phyloP scores from a whole-genome alignment of 1,284 basidiomycete species.

The Sporisorium graminicola region DNA sequence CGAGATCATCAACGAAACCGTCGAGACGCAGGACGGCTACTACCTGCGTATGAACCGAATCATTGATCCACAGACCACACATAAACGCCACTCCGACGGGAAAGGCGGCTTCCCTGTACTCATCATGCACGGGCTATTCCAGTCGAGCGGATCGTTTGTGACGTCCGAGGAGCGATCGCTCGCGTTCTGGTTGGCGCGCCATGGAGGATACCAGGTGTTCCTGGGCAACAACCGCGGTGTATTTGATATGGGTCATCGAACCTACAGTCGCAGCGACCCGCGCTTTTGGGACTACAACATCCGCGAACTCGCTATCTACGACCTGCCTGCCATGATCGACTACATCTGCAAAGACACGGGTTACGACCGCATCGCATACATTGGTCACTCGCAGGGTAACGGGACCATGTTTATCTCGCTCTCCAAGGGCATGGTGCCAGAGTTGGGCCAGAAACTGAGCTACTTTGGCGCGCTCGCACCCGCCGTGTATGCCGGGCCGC shows the following conservation, averaged over 20 bases:
- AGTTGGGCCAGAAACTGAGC: conserved; percentile 74
- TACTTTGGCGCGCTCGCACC: conserved; percentile 76
- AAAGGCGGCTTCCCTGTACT: conserved; percentile 75
- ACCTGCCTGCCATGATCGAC: conserved; percentile 76
- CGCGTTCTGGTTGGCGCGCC: conserved; percentile 76
- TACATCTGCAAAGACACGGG: conserved; percentile 75
- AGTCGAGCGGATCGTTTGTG: conserved; percentile 76
- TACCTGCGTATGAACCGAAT: conserved; percentile 74
- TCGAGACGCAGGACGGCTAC: conserved; percentile 76
- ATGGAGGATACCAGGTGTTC: conserved; percentile 76
- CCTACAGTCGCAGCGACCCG: conserved; percentile 73
- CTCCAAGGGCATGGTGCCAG: conserved; percentile 75
- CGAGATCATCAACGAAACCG: conserved; percentile 75
- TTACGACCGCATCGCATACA: conserved; percentile 74
- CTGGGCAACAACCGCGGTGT: conserved; percentile 76
- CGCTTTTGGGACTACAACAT: conserved; percentile 79
- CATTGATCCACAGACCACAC: conserved; percentile 72
- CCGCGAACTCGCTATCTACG: conserved; percentile 76
- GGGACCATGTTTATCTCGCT: conserved; percentile 69
- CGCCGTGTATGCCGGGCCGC: conserved; percentile 76
- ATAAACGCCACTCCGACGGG: conserved; percentile 71
- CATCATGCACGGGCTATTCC: conserved; percentile 77
- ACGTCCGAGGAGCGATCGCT: conserved; percentile 76
- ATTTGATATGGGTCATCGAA: conserved; percentile 76
- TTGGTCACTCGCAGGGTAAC: conserved; percentile 76